Percentiles rank a stretch among this genome's conserved stretches.
These are phyloP conservation scores for Hyaloscypha finlandica DNA, from an alignment of 495 filamentous ascomycete genomes.

Conservation along the genomic window DNA sequence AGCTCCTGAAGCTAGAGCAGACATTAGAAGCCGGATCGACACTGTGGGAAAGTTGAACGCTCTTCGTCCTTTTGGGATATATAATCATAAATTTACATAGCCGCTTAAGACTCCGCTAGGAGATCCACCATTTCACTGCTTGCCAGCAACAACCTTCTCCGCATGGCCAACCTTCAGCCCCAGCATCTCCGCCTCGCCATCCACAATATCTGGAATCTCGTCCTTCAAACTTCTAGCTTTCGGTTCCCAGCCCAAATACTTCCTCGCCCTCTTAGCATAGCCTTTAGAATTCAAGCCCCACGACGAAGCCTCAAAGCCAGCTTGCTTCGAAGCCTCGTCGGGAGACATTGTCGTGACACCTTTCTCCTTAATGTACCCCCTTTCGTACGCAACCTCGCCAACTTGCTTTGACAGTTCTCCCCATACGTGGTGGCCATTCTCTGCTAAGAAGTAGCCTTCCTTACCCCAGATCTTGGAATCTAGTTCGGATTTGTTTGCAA, in stretches of 20 bases:
- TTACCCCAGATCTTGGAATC: conserved; percentile 68
- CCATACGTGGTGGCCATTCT: conserved; percentile 71
- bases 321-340: conserved; percentile 31
- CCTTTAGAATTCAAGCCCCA: conserved; percentile 63
- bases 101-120: neutral
- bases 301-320: conserved; percentile 43
- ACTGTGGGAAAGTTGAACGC: no score
- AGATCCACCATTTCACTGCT: neutral
- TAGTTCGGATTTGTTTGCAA: conserved; percentile 46
- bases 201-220: conserved; percentile 52
- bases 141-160: conserved; percentile 7
- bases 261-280: conserved; percentile 54
- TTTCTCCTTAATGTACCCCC: conserved; percentile 62
- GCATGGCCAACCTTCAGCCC: conserved; percentile 35
- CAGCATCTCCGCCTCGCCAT: conserved; percentile 46
- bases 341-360: conserved; percentile 42
- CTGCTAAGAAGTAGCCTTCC: conserved; percentile 74
- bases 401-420: conserved; percentile 63
- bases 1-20: neutral
- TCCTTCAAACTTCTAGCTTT: conserved; percentile 49
- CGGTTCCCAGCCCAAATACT: conserved; percentile 64
- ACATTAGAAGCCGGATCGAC: neutral
- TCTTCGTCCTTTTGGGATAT: no score
- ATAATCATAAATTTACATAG: neutral
- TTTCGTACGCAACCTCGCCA: conserved; percentile 60